These are phyloP conservation scores for Pseudopyrenochaeta lycopersici DNA, from an alignment of 2,329 filamentous ascomycete species.

Conservation along the genomic window DNA sequence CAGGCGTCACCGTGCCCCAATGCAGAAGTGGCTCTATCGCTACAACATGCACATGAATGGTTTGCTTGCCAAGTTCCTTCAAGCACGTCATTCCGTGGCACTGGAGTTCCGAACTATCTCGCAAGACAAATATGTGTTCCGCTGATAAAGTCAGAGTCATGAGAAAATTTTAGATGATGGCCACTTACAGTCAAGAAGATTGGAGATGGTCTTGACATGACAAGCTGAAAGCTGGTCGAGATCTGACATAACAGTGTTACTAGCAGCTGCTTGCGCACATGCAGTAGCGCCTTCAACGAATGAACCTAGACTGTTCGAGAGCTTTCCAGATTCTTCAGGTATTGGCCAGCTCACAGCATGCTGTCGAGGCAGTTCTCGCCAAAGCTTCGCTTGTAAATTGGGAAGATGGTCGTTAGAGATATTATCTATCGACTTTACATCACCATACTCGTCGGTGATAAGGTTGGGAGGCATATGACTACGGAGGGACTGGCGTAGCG, in stretches of 20 bases:
- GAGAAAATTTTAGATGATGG: not conserved
- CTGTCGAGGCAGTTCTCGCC: conserved; percentile 1
- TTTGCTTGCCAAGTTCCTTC: not conserved
- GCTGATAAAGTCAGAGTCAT: not conserved
- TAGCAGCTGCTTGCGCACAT: not conserved
- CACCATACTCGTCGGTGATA: conserved; percentile 11
- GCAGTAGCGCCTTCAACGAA: not conserved
- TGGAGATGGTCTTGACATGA: conserved; percentile 5
- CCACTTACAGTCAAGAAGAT: conserved; percentile 7
- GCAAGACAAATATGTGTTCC: conserved; percentile 9
- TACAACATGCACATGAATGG: not conserved
- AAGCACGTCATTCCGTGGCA: conserved; percentile 9
- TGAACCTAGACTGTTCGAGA: not conserved
- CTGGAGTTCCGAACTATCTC: not conserved
- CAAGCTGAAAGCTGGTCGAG: not conserved
- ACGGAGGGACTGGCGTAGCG: conserved; percentile 5
- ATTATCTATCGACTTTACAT: not conserved
- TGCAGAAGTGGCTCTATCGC: conserved; percentile 18
- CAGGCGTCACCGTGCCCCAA: conserved; percentile 16
- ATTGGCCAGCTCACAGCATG: not conserved
- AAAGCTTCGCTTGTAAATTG: conserved; percentile 15
- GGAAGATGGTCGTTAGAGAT: conserved; percentile 6
- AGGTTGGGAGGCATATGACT: not conserved
- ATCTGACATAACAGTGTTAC: not conserved
- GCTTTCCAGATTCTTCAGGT: not conserved